Percentiles rank a stretch among this genome's conserved stretches.
phyloP scores from a whole-genome alignment of 768 basidiomycete genomes.

The Mycena belliarum region DNA sequence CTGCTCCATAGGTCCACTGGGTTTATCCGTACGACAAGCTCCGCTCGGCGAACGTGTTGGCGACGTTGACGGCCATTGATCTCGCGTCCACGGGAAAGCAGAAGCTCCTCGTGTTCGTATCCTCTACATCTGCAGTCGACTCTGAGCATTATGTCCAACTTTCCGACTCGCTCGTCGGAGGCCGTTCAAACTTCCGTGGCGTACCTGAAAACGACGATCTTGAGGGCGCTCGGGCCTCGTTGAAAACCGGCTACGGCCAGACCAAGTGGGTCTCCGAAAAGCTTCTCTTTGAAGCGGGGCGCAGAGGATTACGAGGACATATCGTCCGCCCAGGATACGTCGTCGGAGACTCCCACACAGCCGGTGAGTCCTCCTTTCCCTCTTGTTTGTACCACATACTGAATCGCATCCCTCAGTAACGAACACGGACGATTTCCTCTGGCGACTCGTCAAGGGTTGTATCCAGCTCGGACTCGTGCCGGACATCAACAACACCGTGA shows the following conservation, averaged over 20 bases:
- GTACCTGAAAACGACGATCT: slow-evolving; percentile 88
- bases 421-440: slow-evolving; percentile 98
- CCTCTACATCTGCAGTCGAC: slow-evolving; percentile 94
- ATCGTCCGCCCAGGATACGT: slow-evolving; percentile 95
- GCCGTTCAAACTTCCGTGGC: slow-evolving; percentile 51
- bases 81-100: slow-evolving; percentile 73
- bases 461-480: slow-evolving; percentile 95
- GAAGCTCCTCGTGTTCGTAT: slow-evolving; percentile 88
- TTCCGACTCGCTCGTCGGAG: slow-evolving; percentile 64
- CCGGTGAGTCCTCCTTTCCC: slow-evolving; percentile 54
- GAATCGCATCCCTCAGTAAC: slow-evolving; percentile 57
- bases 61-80: slow-evolving; percentile 81
- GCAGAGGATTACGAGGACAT: slow-evolving; percentile 79
- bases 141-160: slow-evolving; percentile 87
- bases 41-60: slow-evolving; percentile 88
- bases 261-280: slow-evolving; percentile 99
- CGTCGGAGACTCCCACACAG: slow-evolving; percentile 86
- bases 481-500: slow-evolving; percentile 97
- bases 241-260: slow-evolving; percentile 95
- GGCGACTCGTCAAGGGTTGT: slow-evolving; percentile 98
- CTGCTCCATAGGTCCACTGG: slow-evolving; percentile 82
- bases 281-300: slow-evolving; percentile 87
- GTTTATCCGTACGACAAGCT: slow-evolving; percentile 96
- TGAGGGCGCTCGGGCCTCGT: slow-evolving; percentile 71
- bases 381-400: background rate